These are phyloP conservation scores for Citrullus colocynthis DNA, from an alignment of 306 rosid species.

Conservation along the genomic window DNA sequence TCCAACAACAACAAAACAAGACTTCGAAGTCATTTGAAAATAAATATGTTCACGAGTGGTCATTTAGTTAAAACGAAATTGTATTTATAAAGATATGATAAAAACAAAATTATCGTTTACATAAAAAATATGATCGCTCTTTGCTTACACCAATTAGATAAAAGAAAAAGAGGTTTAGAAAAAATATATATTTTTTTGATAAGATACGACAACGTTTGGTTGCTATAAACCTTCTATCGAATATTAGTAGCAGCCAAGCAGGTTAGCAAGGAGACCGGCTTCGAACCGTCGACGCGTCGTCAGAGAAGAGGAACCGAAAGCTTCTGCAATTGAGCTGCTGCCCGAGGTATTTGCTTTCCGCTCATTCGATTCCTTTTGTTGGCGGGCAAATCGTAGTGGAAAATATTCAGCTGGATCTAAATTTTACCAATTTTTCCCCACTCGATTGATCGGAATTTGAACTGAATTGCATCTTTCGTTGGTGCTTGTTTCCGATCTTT, in stretches of 20 bases:
- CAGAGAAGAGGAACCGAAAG: neutral
- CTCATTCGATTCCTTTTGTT: neutral
- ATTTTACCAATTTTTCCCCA: neutral
- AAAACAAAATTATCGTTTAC: no score
- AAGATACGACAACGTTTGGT: neutral
- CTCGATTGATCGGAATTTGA: neutral
- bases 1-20: no score
- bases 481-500: neutral
- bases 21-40: no score
- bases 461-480: neutral
- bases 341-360: neutral
- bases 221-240: neutral
- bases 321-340: neutral
- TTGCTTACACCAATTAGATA: no score
- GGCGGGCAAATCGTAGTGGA: neutral
- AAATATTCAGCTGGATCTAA: neutral
- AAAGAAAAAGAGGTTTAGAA: no score
- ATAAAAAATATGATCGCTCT: no score
- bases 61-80: no score
- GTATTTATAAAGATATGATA: no score
- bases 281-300: neutral
- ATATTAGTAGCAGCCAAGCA: neutral
- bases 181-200: no score
- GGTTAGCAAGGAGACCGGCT: neutral
- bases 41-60: no score